These are phyloP conservation scores for Hsuehochloa calcarea DNA, from an alignment of 176 grass and related monocot species.

Conservation along the genomic window DNA sequence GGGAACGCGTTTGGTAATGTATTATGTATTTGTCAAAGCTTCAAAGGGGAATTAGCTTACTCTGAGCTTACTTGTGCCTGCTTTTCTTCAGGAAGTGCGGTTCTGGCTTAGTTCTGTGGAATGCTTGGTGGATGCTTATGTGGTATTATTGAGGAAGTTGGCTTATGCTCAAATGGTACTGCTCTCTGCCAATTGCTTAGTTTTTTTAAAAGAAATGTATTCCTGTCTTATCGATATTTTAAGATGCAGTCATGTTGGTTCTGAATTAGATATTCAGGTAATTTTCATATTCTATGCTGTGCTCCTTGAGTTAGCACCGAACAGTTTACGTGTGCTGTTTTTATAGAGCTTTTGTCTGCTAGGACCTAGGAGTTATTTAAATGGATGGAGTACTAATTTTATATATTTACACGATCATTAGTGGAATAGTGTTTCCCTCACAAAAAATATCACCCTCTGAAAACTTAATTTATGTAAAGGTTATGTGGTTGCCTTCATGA, in stretches of 20 bases:
- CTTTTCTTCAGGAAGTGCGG: constrained; percentile 54
- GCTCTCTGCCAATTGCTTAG: constrained; percentile 13
- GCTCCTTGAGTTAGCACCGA: background rate
- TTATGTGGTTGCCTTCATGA: background rate
- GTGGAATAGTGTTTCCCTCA: background rate
- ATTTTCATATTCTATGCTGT: background rate
- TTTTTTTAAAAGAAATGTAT: constrained; percentile 11
- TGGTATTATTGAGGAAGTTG: constrained; percentile 72
- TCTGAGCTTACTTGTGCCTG: background rate
- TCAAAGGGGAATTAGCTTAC: background rate
- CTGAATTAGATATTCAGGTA: constrained; percentile 11
- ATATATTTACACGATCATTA: background rate
- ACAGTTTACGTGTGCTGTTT: background rate
- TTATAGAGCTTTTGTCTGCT: constrained; percentile 5
- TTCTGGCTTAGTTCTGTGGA: constrained; percentile 64
- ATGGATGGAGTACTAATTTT: background rate
- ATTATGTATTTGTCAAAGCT: background rate
- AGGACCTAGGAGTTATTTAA: constrained; percentile 23
- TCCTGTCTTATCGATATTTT: background rate
- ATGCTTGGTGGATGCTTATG: constrained; percentile 74
- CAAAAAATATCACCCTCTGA: background rate
- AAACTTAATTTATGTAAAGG: constrained; percentile 17
- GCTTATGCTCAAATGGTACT: constrained; percentile 52
- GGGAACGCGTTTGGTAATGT: background rate
- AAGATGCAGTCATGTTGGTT: background rate